Evolutionary conservation across 2,329 filamentous ascomycete species (phyloP).

Genomic region (Lachnellula cervina): DNA sequence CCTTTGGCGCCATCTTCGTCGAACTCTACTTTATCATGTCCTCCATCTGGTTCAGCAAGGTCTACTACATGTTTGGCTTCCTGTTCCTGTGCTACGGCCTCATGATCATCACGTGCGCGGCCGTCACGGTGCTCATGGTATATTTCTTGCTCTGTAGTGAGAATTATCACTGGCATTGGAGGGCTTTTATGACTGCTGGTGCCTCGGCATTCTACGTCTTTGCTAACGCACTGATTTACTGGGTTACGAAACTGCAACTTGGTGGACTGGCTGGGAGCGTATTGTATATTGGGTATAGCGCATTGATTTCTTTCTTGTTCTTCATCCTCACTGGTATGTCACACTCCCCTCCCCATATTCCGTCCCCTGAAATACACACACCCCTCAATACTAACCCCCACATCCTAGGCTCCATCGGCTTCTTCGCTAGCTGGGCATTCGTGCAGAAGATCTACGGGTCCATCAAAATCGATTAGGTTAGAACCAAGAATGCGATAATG

Average conservation of each 20-base stretch:
- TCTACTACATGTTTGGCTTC: slow-evolving; percentile 99
- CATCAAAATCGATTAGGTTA: slow-evolving; percentile 85
- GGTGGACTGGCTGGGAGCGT: slow-evolving; percentile 81
- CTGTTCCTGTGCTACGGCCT: slow-evolving; percentile 95
- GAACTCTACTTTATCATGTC: slow-evolving; percentile 99
- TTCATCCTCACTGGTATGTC: slow-evolving; percentile 87
- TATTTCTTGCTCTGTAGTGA: slow-evolving; percentile 95
- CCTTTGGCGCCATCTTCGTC: slow-evolving; percentile 95
- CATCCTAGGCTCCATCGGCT: slow-evolving; percentile 79
- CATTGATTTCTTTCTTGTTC: slow-evolving; percentile 82
- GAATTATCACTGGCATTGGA: slow-evolving; percentile 99
- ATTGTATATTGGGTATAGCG: slow-evolving; percentile 89
- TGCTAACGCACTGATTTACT: slow-evolving; percentile 84
- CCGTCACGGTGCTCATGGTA: slow-evolving; percentile 88
- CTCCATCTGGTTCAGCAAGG: slow-evolving; percentile 96
- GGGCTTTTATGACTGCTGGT: slow-evolving; percentile 85
- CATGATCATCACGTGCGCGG: slow-evolving; percentile 92
- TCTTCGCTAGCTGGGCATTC: slow-evolving; percentile 92
- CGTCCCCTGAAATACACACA: not conserved
- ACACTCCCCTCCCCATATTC: not conserved
- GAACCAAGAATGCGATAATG: not conserved
- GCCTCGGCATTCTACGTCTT: slow-evolving; percentile 92
- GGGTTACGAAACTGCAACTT: slow-evolving; percentile 81
- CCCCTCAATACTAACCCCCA: slow-evolving; percentile 15
- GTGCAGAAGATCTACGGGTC: slow-evolving; percentile 90